Evolutionary conservation across 129 eudicot genomes (phyloP).

Genomic region (Escallonia rubra): DNA sequence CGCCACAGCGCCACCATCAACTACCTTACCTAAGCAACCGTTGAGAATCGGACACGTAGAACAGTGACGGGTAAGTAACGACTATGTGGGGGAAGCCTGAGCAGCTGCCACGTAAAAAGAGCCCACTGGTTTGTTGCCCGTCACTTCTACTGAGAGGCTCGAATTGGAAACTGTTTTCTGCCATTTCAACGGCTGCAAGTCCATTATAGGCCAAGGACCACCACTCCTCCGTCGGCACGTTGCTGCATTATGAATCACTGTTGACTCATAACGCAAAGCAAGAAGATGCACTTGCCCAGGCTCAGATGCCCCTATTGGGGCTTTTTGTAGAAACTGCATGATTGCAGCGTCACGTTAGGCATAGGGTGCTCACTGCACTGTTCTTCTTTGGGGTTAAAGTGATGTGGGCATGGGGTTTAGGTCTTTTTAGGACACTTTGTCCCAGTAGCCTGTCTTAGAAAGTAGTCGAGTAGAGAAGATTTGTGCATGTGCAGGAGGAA

Average conservation of each 20-base stretch:
- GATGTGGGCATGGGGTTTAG: background rate
- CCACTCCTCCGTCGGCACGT: background rate
- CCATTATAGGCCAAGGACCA: constrained; percentile 1
- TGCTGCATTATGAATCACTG: background rate
- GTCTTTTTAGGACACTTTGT: background rate
- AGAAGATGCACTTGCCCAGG: background rate
- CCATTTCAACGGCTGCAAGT: background rate
- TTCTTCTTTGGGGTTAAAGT: background rate
- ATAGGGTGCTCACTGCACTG: background rate
- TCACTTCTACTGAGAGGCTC: background rate
- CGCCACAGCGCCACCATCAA: background rate
- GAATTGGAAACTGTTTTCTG: background rate
- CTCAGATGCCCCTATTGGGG: background rate
- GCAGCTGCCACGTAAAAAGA: constrained; percentile 4
- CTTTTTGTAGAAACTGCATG: background rate
- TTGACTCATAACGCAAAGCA: background rate
- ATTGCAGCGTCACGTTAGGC: background rate
- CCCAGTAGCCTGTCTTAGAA: background rate
- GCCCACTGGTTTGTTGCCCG: constrained; percentile 1
- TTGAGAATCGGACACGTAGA: constrained; percentile 3
- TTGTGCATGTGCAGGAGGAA: no score
- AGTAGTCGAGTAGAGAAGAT: no score
- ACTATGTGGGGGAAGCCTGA: background rate
- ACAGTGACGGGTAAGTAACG: background rate
- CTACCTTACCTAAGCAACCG: background rate